Evolutionary conservation across 176 grass and related monocot species (phyloP).

Genomic region (Cocos nucifera): DNA sequence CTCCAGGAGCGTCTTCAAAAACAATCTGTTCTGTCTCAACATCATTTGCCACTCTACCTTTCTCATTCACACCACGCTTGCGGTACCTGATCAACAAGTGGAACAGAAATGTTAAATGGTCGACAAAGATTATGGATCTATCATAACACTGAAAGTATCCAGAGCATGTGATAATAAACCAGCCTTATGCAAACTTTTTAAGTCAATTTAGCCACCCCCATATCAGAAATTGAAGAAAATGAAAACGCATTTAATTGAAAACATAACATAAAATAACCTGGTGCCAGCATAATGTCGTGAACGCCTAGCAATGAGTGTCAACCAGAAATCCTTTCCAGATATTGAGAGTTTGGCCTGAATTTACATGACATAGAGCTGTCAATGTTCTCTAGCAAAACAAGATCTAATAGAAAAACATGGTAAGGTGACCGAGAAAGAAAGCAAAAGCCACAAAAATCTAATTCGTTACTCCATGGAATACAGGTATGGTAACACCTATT

Average conservation of each 20-base stretch:
- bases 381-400: too few species aligned
- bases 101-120: too few species aligned
- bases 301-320: slow-evolving; percentile 86
- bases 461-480: too few species aligned
- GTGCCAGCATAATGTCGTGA: slow-evolving; percentile 90
- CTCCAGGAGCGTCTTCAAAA: slow-evolving; percentile 40
- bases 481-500: background rate
- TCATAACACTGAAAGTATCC: too few species aligned
- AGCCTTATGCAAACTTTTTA: too few species aligned
- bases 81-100: slow-evolving; percentile 54
- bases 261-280: slow-evolving; percentile 37
- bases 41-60: slow-evolving; percentile 93
- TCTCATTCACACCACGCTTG: slow-evolving; percentile 84
- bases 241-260: background rate
- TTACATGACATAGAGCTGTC: slow-evolving; percentile 9
- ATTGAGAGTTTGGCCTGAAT: slow-evolving; percentile 72
- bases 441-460: too few species aligned
- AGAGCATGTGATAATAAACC: too few species aligned
- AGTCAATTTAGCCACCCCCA: too few species aligned
- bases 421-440: too few species aligned
- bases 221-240: too few species aligned
- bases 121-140: too few species aligned
- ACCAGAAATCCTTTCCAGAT: slow-evolving; percentile 57
- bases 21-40: slow-evolving; percentile 99
- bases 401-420: too few species aligned